Evolutionary conservation across 2,329 filamentous ascomycete species (phyloP).

Genomic region (Fusarium sp.): DNA sequence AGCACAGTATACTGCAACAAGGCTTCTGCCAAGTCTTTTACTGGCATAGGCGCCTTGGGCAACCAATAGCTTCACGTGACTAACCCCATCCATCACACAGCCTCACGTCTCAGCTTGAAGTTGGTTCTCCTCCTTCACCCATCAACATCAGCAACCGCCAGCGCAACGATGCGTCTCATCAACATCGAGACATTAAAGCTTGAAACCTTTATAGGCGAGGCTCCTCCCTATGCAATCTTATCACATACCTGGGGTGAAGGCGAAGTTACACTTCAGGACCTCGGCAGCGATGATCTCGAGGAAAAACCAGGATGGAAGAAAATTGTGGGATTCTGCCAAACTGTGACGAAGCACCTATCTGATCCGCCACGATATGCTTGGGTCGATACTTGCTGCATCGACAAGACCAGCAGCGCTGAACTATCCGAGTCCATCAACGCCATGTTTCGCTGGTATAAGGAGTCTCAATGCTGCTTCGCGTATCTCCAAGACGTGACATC

Average conservation of each 20-base stretch:
- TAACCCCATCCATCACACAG: background rate
- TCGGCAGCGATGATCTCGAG: slow-evolving; percentile 1
- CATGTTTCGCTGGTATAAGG: slow-evolving; percentile 47
- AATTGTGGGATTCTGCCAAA: slow-evolving; percentile 22
- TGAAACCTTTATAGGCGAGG: slow-evolving; percentile 14
- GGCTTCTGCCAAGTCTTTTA: background rate
- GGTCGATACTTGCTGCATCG: slow-evolving; percentile 32
- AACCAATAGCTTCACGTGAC: background rate
- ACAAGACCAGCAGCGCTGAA: slow-evolving; percentile 34
- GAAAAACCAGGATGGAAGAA: slow-evolving; percentile 23
- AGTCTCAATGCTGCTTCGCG: slow-evolving; percentile 23
- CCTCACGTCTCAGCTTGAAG: background rate
- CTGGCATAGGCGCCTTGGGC: background rate
- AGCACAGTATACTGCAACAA: background rate
- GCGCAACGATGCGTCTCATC: slow-evolving; percentile 16
- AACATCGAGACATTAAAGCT: slow-evolving; percentile 21
- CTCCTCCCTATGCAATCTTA: slow-evolving; percentile 26
- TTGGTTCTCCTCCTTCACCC: background rate
- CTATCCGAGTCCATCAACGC: slow-evolving; percentile 41
- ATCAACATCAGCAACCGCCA: background rate
- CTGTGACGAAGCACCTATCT: background rate
- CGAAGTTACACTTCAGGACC: slow-evolving; percentile 26
- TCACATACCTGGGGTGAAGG: slow-evolving; percentile 26
- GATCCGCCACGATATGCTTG: slow-evolving; percentile 17
- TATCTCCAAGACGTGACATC: slow-evolving; percentile 54